Evolutionary conservation across 768 basidiomycete genomes (phyloP), one percentile per base, ranked within the genome.

Genomic region (Nevesoporus exiguus): DNA sequence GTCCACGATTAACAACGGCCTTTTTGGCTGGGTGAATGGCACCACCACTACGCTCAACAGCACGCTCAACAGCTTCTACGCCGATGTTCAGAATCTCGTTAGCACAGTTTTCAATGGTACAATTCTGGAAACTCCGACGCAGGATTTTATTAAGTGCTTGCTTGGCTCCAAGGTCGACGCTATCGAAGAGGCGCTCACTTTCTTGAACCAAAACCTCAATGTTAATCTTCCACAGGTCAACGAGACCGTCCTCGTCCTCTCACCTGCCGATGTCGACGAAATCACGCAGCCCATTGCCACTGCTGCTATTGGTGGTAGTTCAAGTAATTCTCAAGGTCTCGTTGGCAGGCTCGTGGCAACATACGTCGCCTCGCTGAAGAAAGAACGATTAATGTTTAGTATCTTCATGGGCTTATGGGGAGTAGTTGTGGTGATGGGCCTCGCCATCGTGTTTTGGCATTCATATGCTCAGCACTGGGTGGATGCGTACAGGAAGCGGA

Each of bases 11-110:
- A 92, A 98, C 67, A 74, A 91, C 37, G 89, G 88, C 24, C 72
- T 98, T 43, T 96, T 98, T 58, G 93, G 94, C 10, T 98, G 95
- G 95, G 86, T 98, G 46, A 93, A 98, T 62, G 80, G 77, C 17
- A 96, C 96, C 8, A 96, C 93, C 1, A 84, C 83, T 4, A 84
- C 86, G 7, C 79, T 99, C 49, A 99, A 99, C 70, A 74, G 76
- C 61, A 97, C 96, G 3, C 74, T 99, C 63, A 86, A 82, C 66
- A 78, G 77, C 43, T 96, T 99, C 70, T 98, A 98, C 73, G 76
- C 76, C 52, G 93, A 93, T 47, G 73, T 99, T 30, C 90, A 96
- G 70, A 76, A 80, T 41, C 77, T 82, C 7, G 91, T 98, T n/a
- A 73, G 77, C 51, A 77, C 78, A 1, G 80, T 93, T 9, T 95